Evolutionary conservation across 257 asterid species (phyloP).

Genomic region (Nicotiana paniculata): DNA sequence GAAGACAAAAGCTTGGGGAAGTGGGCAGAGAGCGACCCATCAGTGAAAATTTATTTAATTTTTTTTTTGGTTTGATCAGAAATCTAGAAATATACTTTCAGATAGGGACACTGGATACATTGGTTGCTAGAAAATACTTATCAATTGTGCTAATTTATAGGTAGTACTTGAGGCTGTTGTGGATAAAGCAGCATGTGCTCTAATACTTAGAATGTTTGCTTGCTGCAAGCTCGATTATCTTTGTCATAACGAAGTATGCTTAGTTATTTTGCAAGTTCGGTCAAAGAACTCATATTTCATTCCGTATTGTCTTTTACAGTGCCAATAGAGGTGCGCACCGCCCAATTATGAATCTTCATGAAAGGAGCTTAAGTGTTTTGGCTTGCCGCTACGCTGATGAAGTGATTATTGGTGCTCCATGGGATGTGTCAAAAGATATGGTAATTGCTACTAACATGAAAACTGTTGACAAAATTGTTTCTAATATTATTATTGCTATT

Average conservation of each 20-base stretch:
- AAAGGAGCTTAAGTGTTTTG: slow-evolving; percentile 97
- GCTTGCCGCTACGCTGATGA: slow-evolving; percentile 96
- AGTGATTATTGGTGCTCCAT: slow-evolving; percentile 98
- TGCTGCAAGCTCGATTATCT: neutral
- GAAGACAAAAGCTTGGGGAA: neutral
- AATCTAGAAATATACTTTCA: neutral
- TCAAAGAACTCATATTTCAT: neutral
- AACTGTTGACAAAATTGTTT: slow-evolving; percentile 9
- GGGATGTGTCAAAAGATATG: slow-evolving; percentile 96
- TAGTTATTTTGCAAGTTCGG: neutral
- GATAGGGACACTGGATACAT: neutral
- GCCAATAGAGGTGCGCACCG: slow-evolving; percentile 91
- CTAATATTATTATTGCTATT: slow-evolving; percentile 3
- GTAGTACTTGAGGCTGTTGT: neutral
- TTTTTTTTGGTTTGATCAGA: neutral
- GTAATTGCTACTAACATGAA: slow-evolving; percentile 25
- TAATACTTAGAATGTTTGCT: neutral
- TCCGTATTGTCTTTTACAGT: slow-evolving; percentile 43
- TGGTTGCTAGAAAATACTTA: neutral
- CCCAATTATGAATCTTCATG: slow-evolving; percentile 98
- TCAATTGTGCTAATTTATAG: neutral
- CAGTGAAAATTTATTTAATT: neutral
- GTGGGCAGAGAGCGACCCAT: neutral
- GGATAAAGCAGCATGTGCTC: neutral
- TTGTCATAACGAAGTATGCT: neutral